These are phyloP conservation scores for Ogataea henricii DNA, from an alignment of 805 yeast genomes.

Conservation along the genomic window DNA sequence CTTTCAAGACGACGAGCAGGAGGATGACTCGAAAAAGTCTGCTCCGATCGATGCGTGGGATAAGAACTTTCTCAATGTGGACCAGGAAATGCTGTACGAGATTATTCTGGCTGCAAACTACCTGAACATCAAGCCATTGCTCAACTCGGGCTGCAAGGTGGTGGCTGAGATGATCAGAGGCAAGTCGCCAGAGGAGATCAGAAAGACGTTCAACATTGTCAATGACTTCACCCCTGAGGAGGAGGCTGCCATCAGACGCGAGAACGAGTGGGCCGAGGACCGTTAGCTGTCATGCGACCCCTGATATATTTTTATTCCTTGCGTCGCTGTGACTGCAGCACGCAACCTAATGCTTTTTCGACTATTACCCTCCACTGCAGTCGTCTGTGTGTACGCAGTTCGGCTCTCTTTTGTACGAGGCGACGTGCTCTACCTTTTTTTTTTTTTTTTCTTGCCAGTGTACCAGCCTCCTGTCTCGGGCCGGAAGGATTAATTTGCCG, in stretches of 20 bases:
- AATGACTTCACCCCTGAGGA: conserved; percentile 86
- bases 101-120: conserved; percentile 82
- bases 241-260: conserved; percentile 84
- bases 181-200: conserved; percentile 76
- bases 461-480: background rate
- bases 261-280: conserved; percentile 90
- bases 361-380: too few relatives aligned
- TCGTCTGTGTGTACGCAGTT: too few relatives aligned
- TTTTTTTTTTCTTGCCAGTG: background rate
- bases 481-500: background rate
- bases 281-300: conserved; percentile 42
- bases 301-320: background rate
- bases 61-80: conserved; percentile 88
- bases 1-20: conserved; percentile 76
- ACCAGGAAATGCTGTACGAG: conserved; percentile 85
- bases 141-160: conserved; percentile 78
- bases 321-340: background rate
- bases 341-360: conserved; percentile 2
- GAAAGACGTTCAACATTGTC: conserved; percentile 77
- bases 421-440: too few relatives aligned
- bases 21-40: conserved; percentile 81
- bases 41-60: conserved; percentile 97
- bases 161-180: conserved; percentile 85
- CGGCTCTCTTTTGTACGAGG: too few relatives aligned
- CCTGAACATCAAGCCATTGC: conserved; percentile 69